Base-by-base conservation (phyloP, 495 filamentous ascomycete genomes). In the Parathielavia appendiculata region DNA sequence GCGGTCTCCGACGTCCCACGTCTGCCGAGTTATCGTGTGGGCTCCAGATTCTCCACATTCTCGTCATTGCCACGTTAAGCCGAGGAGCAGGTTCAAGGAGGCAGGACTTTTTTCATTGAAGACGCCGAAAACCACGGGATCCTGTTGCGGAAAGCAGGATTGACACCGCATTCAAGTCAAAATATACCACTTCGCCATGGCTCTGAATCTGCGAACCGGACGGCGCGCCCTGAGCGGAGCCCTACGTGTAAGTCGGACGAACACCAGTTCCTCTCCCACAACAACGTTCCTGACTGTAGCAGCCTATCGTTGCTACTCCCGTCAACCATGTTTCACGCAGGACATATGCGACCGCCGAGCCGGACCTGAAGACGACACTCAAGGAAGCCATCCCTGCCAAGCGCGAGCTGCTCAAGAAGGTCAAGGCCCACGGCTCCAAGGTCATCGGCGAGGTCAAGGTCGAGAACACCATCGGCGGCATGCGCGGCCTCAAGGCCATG, bases 401-500 rank as follows among this genome's bases (percentile, higher is more conserved):
- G 76, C 85, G 91, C 41, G 93, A 96, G 69, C 85, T 93, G 9
- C 77, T 97, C 55, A 90, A 95, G 74, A 85, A 90, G 71, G 87
- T 97, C 72, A 96, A 95, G 79, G 81, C 85, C 41, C 83, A 92
- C 70, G 81, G 84, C n/a, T 81, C 84, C 58, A 92, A 91, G 64
- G 83, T 81, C 26, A 84, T 97, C 62, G 92, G 95, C 44, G 90
- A 97, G 64, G 86, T 97, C 68, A 95, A 89, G 79, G 83, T 97
- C n/a, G 87, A 90, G 71, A 95, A 92, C 68, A 89, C 88, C 13
- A 84, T 97, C 60, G 95, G 95, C 61, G 93, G 93, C 67, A 97
- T 97, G 93, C 89, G 92, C 73, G 92, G 92, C 8, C 81, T 98
- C 23, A 97, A 96, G 75, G 87, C 90, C 62, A 97, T 98, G 91